Evolutionary conservation across 2,329 filamentous ascomycete genomes (phyloP).

Genomic region (Aspergillus proliferans): DNA sequence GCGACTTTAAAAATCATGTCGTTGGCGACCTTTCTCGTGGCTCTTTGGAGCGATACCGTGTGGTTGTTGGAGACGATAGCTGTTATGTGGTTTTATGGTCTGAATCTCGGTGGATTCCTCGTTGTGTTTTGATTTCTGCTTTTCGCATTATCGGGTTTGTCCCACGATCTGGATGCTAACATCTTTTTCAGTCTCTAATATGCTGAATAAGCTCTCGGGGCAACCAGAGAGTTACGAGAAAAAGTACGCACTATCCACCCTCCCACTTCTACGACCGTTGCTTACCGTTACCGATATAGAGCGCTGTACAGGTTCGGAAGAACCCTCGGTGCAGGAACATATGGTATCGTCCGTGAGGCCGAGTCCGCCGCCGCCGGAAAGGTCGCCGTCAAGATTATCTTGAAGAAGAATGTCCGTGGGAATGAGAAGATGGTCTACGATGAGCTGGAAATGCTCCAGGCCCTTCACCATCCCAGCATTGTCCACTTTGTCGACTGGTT

Average conservation of each 20-base stretch:
- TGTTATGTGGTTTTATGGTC: conserved; percentile 6
- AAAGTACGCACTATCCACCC: conserved; percentile 57
- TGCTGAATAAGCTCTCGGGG: conserved; percentile 93
- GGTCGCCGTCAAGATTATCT: conserved; percentile 96
- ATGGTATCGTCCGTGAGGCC: conserved; percentile 95
- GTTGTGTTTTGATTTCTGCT: background rate
- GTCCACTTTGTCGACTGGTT: conserved; percentile 99
- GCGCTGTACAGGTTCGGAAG: conserved; percentile 85
- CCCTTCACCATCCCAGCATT: conserved; percentile 87
- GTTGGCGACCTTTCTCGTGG: background rate
- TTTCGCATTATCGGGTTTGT: background rate
- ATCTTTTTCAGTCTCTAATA: conserved; percentile 62
- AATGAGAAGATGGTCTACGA: conserved; percentile 99
- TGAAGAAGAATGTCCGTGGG: conserved; percentile 98
- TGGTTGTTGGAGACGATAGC: conserved; percentile 3
- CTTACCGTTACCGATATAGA: conserved; percentile 41
- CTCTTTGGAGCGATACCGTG: conserved; percentile 3
- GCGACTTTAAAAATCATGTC: conserved; percentile 1
- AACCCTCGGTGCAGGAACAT: conserved; percentile 92
- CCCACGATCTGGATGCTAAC: conserved; percentile 7
- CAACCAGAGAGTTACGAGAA: conserved; percentile 98
- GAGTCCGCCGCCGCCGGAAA: conserved; percentile 69
- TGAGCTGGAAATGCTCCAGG: conserved; percentile 88
- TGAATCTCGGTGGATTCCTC: background rate
- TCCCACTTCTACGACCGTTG: conserved; percentile 1